Base-by-base conservation (phyloP, 768 basidiomycete genomes). In the Pulveroboletus sp. region DNA sequence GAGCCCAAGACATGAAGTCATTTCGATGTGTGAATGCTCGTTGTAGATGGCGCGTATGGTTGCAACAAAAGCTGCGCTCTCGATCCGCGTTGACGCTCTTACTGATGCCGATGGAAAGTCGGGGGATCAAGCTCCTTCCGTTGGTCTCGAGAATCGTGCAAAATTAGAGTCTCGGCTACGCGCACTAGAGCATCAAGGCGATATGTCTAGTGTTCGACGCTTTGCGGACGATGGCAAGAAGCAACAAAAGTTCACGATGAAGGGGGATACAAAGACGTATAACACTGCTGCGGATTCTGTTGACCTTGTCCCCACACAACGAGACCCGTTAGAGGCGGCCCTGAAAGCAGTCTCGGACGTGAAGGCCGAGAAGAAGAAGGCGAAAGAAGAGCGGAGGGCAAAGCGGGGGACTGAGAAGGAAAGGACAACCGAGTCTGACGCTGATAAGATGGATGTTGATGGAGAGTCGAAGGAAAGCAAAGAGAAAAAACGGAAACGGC, bases 21-120 rank as follows among this genome's bases (percentile, higher is more conserved):
- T 8, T 38, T 32, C 48, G 39, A 10, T 42, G 28, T 41, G 12
- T 35, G 51, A 45, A 58, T 21, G 44, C 17, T 8, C 40, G 27
- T 44, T 47, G 6, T 59, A 89, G 86, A 98, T 98, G 96, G 96
- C 96, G 18, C 90, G 96, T 63, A 99, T 99, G 96, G 93, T 98
- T 28, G 94, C 96, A 43, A 98, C 96, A 42, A 99, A 99, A 76
- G 85, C 95, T 4, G 90, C 96, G 1, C 82, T 99, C 12, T 95
- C 95, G 5, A 92, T 96, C 61, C 95, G 96, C 69, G 92, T 98
- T 33, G 96, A 99, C 58, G 96, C 96, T 7, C 85, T 99, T 40
- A 87, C 94, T 37, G 93, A 96, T 54, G 76, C 84, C 8, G 91
- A 97, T 52, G 88, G 84, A 59, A 96, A 97, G 69, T 91, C 90